These are phyloP conservation scores for Botryotinia convoluta DNA, from an alignment of 2,329 filamentous ascomycete species.

Conservation along the genomic window DNA sequence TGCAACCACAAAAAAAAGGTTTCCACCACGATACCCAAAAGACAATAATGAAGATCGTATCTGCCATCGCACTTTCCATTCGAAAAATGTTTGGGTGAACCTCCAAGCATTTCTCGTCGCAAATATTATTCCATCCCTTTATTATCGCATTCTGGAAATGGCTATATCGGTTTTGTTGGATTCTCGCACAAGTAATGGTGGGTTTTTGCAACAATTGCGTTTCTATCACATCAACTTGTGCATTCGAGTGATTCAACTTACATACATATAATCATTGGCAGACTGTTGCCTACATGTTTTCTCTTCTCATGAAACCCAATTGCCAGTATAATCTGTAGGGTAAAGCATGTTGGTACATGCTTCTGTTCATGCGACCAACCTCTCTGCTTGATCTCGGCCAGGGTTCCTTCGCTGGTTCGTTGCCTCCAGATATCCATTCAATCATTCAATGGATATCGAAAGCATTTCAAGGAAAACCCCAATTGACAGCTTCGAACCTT, in stretches of 20 bases:
- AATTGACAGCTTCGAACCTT: neutral
- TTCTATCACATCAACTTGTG: neutral
- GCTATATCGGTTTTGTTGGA: neutral
- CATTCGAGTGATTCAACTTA: neutral
- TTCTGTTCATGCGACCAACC: neutral
- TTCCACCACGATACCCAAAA: neutral
- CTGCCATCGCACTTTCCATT: neutral
- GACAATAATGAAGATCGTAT: neutral
- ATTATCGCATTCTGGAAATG: neutral
- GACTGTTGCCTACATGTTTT: neutral
- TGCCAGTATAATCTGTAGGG: neutral
- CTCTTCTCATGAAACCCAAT: too few relatives aligned
- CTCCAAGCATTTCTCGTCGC: neutral
- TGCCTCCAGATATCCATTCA: neutral
- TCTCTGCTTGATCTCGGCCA: neutral
- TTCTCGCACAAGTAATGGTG: neutral
- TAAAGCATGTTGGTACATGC: neutral
- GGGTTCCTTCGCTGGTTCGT: neutral
- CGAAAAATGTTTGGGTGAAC: neutral
- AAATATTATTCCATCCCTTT: neutral
- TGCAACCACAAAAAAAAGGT: neutral
- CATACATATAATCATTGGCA: neutral
- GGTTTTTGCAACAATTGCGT: neutral
- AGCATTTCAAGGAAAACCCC: neutral
- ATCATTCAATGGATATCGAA: neutral